Percentiles rank a stretch among this genome's conserved stretches.
phyloP scores from a whole-genome alignment of 345 rosid species.

The Turnera subulata region DNA sequence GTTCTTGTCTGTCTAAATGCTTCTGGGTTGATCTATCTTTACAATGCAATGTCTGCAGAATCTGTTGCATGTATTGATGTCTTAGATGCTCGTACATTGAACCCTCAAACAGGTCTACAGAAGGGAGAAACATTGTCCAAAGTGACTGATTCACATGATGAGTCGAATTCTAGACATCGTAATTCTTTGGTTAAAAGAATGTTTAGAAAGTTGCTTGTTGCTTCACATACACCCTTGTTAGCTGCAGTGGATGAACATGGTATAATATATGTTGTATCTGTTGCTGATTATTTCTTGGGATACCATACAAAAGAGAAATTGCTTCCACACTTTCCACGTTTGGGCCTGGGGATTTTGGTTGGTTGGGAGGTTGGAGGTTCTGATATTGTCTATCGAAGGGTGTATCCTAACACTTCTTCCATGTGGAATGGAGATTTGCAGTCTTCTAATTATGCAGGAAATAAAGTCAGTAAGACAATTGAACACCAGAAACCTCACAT shows the following conservation, averaged over 20 bases:
- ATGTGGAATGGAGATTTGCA: slow-evolving; percentile 20
- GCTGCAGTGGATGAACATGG: slow-evolving; percentile 81
- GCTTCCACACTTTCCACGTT: slow-evolving; percentile 45
- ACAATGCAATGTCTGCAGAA: slow-evolving; percentile 62
- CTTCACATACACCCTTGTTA: slow-evolving; percentile 64
- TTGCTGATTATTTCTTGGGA: slow-evolving; percentile 46
- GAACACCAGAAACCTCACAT: slow-evolving; percentile 28
- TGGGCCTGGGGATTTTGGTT: slow-evolving; percentile 59
- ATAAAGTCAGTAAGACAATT: slow-evolving; percentile 23
- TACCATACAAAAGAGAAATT: slow-evolving; percentile 31
- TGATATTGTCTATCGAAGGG: slow-evolving; percentile 54
- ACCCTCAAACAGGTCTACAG: slow-evolving; percentile 26
- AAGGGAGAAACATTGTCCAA: slow-evolving; percentile 27
- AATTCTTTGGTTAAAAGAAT: slow-evolving; percentile 35
- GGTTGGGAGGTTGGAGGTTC: slow-evolving; percentile 74
- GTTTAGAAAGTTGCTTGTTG: slow-evolving; percentile 68
- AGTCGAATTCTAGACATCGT: slow-evolving; percentile 24
- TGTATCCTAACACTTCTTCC: slow-evolving; percentile 24
- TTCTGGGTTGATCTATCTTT: slow-evolving; percentile 59
- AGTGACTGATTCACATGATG: slow-evolving; percentile 25
- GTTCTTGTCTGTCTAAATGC: slow-evolving; percentile 82
- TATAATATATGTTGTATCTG: slow-evolving; percentile 51
- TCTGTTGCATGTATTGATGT: slow-evolving; percentile 57
- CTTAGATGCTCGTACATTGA: slow-evolving; percentile 43
- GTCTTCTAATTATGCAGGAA: slow-evolving; percentile 14